Conservation (phyloP, 2,329 filamentous ascomycete species). For the Diplocarpon rosae region DNA sequence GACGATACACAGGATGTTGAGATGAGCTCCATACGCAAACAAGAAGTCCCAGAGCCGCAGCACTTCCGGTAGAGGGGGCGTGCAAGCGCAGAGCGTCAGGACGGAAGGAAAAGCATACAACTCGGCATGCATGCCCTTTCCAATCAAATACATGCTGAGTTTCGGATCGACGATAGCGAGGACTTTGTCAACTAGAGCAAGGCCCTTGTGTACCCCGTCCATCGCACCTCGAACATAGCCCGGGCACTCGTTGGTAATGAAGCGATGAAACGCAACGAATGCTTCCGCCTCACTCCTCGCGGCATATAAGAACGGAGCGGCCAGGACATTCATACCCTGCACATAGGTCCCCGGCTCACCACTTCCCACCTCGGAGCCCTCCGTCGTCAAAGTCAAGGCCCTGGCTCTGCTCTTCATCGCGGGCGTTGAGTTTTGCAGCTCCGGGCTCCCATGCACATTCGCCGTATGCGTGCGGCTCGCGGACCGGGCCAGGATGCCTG, state of each 20-base stretch:
- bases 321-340: constrained; percentile 97
- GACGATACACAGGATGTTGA: constrained; percentile 94
- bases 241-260: constrained; percentile 80
- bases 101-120: constrained; percentile 96
- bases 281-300: constrained; percentile 91
- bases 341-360: constrained; percentile 78
- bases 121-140: constrained; percentile 81
- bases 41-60: constrained; percentile 92
- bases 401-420: constrained; percentile 35
- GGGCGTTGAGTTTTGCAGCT: constrained; percentile 19
- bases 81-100: constrained; percentile 88
- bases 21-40: constrained; percentile 86
- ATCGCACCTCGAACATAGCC: constrained; percentile 92
- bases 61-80: constrained; percentile 87
- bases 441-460: constrained; percentile 23
- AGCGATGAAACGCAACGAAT: constrained; percentile 78
- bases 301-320: constrained; percentile 89
- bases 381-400: constrained; percentile 49
- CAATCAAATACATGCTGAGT: constrained; percentile 70
- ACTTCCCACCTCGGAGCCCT: constrained; percentile 49
- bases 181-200: constrained; percentile 85
- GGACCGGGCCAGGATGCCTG: constrained; percentile 6
- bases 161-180: constrained; percentile 85
- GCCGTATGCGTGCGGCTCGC: constrained; percentile 13
- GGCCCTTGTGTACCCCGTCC: constrained; percentile 90